Evolutionary conservation across 78 protist species (phyloP).

Genomic region (Cavenderia fasciculata): DNA sequence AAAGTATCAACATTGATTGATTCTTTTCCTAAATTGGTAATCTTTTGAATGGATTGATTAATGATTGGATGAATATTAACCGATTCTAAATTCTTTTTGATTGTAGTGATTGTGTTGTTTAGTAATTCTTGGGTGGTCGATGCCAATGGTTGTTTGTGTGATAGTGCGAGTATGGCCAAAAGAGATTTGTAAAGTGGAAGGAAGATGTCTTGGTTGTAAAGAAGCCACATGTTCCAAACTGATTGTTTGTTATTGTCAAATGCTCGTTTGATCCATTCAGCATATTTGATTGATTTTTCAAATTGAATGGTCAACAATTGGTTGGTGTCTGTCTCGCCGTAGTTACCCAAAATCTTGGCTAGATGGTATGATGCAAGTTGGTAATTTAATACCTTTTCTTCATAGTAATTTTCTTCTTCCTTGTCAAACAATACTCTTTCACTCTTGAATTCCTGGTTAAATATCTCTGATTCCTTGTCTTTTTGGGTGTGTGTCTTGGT

Average conservation of each 20-base stretch:
- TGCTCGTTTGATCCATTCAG: slow-evolving; percentile 27
- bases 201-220: slow-evolving; percentile 29
- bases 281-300: not conserved
- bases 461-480: not conserved
- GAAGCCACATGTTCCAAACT: slow-evolving; percentile 38
- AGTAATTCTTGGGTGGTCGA: no score
- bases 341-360: not conserved
- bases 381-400: slow-evolving; percentile 31
- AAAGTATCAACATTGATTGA: no score
- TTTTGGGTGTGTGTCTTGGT: not conserved
- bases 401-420: slow-evolving; percentile 73
- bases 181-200: slow-evolving; percentile 20
- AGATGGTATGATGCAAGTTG: slow-evolving; percentile 25
- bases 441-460: slow-evolving; percentile 26
- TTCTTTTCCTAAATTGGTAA: no score
- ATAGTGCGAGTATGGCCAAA: no score
- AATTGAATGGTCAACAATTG: not conserved
- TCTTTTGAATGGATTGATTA: no score
- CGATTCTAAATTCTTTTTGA: no score
- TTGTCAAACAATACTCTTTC: slow-evolving; percentile 62
- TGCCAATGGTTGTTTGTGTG: no score
- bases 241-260: slow-evolving; percentile 3
- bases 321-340: not conserved
- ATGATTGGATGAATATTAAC: no score
- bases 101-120: no score